phyloP scores from a whole-genome alignment of 371 early-diverging fungal species.

The Mortierella sp. region DNA sequence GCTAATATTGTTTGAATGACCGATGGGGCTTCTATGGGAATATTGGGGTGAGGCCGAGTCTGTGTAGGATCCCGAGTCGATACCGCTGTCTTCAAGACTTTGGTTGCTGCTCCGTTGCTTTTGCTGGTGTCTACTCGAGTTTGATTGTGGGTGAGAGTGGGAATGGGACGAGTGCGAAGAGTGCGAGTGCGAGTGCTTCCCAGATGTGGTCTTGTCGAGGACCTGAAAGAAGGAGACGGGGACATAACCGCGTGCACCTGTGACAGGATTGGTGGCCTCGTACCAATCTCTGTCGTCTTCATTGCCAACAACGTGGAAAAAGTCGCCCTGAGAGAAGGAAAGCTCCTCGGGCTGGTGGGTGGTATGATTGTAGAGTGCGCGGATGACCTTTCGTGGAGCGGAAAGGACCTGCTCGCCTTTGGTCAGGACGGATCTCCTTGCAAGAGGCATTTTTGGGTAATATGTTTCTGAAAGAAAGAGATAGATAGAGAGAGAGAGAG shows the following conservation, averaged over 20 bases:
- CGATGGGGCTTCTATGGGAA: constrained; percentile 11
- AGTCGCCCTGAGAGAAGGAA: constrained; percentile 86
- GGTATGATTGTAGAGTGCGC: constrained; percentile 78
- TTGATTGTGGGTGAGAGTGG: too few species aligned
- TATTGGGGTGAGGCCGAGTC: constrained; percentile 14
- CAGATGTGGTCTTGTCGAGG: constrained; percentile 60
- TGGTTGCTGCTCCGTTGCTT: constrained; percentile 35
- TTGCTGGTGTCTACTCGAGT: not conserved
- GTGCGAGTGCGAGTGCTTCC: constrained; percentile 11
- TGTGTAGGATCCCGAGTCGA: constrained; percentile 44
- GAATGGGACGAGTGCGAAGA: not conserved
- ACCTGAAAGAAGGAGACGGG: constrained; percentile 86
- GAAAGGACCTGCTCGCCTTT: constrained; percentile 16
- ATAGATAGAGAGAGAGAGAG: too few species aligned
- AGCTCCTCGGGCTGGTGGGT: constrained; percentile 76
- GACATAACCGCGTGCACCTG: constrained; percentile 82
- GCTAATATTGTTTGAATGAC: constrained; percentile 5
- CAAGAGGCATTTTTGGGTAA: too few species aligned
- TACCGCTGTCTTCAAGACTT: constrained; percentile 36
- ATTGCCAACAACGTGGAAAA: constrained; percentile 88
- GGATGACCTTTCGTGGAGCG: constrained; percentile 88
- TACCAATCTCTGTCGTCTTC: constrained; percentile 82
- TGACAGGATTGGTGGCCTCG: constrained; percentile 86
- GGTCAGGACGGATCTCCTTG: too few species aligned
- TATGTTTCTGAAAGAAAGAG: too few species aligned